phyloP scores from a whole-genome alignment of 768 basidiomycete genomes.

The Serendipita sp. region DNA sequence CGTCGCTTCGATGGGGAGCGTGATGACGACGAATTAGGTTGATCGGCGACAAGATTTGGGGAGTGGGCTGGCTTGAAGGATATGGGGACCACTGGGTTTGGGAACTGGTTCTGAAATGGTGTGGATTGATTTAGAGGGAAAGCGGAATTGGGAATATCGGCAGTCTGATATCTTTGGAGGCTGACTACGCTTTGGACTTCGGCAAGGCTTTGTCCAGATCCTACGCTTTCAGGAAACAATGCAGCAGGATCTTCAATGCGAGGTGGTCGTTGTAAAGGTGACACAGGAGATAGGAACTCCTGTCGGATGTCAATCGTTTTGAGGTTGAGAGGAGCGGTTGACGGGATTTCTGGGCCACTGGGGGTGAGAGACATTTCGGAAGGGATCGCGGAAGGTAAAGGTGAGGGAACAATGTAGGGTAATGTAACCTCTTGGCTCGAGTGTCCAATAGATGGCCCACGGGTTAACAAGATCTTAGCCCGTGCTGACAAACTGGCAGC shows the following conservation, averaged over 20 bases:
- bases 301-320: background rate
- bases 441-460: background rate
- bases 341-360: background rate
- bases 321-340: background rate
- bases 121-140: conserved; percentile 3
- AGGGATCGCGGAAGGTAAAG: background rate
- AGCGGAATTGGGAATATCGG: conserved; percentile 1
- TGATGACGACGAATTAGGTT: background rate
- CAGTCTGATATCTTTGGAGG: background rate
- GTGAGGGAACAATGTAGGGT: background rate
- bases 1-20: background rate
- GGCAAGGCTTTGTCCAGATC: background rate
- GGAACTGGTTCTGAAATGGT: conserved; percentile 1
- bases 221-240: background rate
- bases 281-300: background rate
- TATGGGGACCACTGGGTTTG: background rate
- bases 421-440: background rate
- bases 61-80: background rate
- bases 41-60: background rate
- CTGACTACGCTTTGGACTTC: background rate
- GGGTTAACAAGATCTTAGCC: background rate
- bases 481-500: conserved; percentile 1
- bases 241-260: background rate
- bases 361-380: background rate
- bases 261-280: background rate